Conservation (phyloP, 768 basidiomycete genomes). For the Boletus fagicola region DNA sequence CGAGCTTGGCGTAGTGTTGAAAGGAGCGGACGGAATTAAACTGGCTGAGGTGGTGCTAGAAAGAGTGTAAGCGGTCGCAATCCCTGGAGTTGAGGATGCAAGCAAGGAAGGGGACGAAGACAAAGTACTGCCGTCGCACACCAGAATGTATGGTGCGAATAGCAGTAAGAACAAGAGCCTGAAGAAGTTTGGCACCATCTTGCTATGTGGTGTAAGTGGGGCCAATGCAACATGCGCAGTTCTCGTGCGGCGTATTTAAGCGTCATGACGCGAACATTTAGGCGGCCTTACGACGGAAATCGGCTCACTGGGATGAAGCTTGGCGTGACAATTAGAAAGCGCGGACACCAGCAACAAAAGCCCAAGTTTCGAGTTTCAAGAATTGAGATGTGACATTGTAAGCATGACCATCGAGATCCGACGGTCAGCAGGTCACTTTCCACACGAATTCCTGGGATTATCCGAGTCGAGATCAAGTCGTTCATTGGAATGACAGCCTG, state of each 20-base stretch:
- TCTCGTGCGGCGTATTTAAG: background rate
- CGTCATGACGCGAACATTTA: background rate
- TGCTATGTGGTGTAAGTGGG: background rate
- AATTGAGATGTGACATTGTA: background rate
- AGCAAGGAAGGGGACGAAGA: background rate
- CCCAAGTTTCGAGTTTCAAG: background rate
- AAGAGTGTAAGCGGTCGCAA: background rate
- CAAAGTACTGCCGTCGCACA: background rate
- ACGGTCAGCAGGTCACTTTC: conserved; percentile 5
- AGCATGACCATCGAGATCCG: background rate
- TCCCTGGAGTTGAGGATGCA: background rate
- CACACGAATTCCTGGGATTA: background rate
- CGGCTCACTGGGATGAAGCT: background rate
- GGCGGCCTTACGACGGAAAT: background rate
- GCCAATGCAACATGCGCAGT: background rate
- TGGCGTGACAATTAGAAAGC: background rate
- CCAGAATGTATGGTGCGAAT: conserved; percentile 2
- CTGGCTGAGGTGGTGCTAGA: background rate
- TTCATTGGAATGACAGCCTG: background rate
- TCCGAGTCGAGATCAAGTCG: background rate
- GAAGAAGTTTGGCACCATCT: conserved; percentile 21
- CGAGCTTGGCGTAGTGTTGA: background rate
- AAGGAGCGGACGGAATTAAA: conserved; percentile 6
- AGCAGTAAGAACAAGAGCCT: conserved; percentile 19
- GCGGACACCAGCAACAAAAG: background rate